A percentile compares a stretch with the other conserved stretches of the same genome.
Evolutionary conservation across 768 basidiomycete genomes (phyloP).

Genomic region (Amanita pseudoporphyria): DNA sequence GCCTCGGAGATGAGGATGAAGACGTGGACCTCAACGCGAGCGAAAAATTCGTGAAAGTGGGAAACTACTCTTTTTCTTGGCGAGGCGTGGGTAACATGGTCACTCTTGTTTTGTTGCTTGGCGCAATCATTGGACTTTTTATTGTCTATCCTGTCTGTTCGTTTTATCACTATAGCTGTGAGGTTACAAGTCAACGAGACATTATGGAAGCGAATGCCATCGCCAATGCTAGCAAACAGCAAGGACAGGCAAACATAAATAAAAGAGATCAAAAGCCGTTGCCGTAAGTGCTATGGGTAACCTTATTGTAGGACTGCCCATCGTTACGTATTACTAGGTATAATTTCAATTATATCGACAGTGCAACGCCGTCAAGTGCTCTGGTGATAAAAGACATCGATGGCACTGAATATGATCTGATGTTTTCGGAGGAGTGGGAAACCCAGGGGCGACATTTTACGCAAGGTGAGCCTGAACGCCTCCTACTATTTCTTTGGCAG

Average conservation of each 20-base stretch:
- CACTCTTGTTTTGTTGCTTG: conserved; percentile 49
- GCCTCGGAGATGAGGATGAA: conserved; percentile 36
- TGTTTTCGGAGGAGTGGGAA: conserved; percentile 62
- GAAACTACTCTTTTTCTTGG: conserved; percentile 14
- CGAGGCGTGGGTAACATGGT: conserved; percentile 48
- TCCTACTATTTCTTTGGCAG: neutral
- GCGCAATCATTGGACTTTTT: conserved; percentile 56
- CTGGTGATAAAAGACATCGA: conserved; percentile 30
- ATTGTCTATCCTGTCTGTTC: conserved; percentile 63
- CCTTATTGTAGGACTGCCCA: no score
- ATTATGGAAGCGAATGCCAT: conserved; percentile 47
- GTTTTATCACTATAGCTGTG: conserved; percentile 28
- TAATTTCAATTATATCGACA: conserved; percentile 7
- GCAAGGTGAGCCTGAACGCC: neutral
- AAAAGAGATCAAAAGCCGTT: neutral
- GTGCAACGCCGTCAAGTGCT: conserved; percentile 11
- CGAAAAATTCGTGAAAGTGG: conserved; percentile 14
- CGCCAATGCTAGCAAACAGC: conserved; percentile 60
- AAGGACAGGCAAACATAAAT: neutral
- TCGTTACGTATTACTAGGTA: no score
- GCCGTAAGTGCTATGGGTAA: no score
- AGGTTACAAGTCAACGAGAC: conserved; percentile 22
- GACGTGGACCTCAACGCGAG: conserved; percentile 51
- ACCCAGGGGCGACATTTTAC: conserved; percentile 36
- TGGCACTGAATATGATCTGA: conserved; percentile 38